These are phyloP conservation scores for Pulveroboletus sp. DNA, from an alignment of 768 basidiomycete genomes.

Conservation along the genomic window DNA sequence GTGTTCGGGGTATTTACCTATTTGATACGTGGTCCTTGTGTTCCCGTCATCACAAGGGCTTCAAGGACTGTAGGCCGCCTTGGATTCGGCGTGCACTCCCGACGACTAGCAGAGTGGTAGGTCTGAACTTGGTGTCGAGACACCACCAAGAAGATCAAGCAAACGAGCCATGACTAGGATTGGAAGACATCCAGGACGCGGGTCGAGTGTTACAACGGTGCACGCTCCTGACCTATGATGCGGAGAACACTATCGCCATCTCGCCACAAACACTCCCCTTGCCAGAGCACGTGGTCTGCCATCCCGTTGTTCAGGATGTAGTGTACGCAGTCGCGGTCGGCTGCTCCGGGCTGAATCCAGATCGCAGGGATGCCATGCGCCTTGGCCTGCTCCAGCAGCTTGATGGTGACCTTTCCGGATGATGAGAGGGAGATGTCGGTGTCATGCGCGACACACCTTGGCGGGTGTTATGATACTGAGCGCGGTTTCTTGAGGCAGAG, in stretches of 20 bases:
- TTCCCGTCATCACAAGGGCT: too few relatives aligned
- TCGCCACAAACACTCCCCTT: slow-evolving; percentile 79
- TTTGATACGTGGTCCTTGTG: too few relatives aligned
- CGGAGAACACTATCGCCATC: slow-evolving; percentile 58
- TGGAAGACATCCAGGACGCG: too few relatives aligned
- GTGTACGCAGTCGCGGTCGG: slow-evolving; percentile 55
- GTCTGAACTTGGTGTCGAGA: too few relatives aligned
- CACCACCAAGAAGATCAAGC: too few relatives aligned
- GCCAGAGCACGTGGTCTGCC: slow-evolving; percentile 64
- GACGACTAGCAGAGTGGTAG: too few relatives aligned
- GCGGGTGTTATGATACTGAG: slow-evolving; percentile 77
- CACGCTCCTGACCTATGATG: slow-evolving; percentile 19
- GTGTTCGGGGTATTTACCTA: too few relatives aligned
- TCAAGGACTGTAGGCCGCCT: too few relatives aligned
- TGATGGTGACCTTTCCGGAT: slow-evolving; percentile 61
- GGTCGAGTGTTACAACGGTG: slow-evolving; percentile 12
- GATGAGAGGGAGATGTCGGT: neutral
- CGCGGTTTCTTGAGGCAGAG: slow-evolving; percentile 59
- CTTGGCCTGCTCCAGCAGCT: slow-evolving; percentile 61
- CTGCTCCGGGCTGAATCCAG: slow-evolving; percentile 90
- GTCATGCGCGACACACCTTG: slow-evolving; percentile 38
- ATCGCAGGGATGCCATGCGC: slow-evolving; percentile 66
- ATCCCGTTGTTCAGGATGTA: slow-evolving; percentile 66
- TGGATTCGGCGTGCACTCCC: too few relatives aligned
- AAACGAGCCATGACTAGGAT: too few relatives aligned